Percentiles rank a stretch among this genome's conserved stretches.
Conservation (phyloP, 2,329 filamentous ascomycete genomes). For the Thelonectria rubi region DNA sequence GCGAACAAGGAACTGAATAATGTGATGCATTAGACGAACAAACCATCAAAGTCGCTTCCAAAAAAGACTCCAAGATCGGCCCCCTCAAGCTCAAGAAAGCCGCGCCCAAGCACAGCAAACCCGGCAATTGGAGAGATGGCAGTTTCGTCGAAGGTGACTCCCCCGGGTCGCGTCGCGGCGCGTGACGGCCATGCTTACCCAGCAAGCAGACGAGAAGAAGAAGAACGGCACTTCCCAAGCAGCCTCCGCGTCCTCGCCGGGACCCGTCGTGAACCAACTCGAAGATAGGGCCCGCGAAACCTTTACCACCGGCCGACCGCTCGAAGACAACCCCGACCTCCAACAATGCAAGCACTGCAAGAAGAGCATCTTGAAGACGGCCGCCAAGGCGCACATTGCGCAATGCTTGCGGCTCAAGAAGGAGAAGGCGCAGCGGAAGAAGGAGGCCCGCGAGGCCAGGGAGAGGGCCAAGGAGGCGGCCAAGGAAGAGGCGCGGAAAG, state of each 20-base stretch:
- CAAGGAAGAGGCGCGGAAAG: slow-evolving; percentile 62
- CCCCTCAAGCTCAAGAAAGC: slow-evolving; percentile 71
- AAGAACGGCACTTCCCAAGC: slow-evolving; percentile 55
- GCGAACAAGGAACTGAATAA: slow-evolving; percentile 28
- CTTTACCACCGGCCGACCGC: slow-evolving; percentile 82
- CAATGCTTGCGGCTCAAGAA: slow-evolving; percentile 87
- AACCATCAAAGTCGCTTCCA: slow-evolving; percentile 70
- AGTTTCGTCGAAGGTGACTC: slow-evolving; percentile 68
- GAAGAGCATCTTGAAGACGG: slow-evolving; percentile 80
- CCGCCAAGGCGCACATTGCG: slow-evolving; percentile 81
- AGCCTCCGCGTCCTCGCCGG: slow-evolving; percentile 57
- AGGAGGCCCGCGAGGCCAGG: slow-evolving; percentile 75
- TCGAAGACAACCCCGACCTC: slow-evolving; percentile 81
- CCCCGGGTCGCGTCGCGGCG: slow-evolving; percentile 17
- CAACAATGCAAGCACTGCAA: slow-evolving; percentile 95
- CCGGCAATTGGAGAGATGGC: slow-evolving; percentile 78
- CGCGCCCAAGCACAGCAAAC: slow-evolving; percentile 69
- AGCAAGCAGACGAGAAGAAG: slow-evolving; percentile 62
- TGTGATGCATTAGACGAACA: slow-evolving; percentile 59
- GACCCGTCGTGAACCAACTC: slow-evolving; percentile 71
- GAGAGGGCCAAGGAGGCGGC: slow-evolving; percentile 72
- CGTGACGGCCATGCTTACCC: slow-evolving; percentile 20
- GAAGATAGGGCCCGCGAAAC: slow-evolving; percentile 80
- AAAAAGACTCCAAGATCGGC: slow-evolving; percentile 61
- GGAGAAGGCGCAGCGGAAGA: slow-evolving; percentile 80